Evolutionary conservation across 2,329 filamentous ascomycete genomes (phyloP), one percentile per base, ranked within the genome.

Genomic region (Xylariales sp.): DNA sequence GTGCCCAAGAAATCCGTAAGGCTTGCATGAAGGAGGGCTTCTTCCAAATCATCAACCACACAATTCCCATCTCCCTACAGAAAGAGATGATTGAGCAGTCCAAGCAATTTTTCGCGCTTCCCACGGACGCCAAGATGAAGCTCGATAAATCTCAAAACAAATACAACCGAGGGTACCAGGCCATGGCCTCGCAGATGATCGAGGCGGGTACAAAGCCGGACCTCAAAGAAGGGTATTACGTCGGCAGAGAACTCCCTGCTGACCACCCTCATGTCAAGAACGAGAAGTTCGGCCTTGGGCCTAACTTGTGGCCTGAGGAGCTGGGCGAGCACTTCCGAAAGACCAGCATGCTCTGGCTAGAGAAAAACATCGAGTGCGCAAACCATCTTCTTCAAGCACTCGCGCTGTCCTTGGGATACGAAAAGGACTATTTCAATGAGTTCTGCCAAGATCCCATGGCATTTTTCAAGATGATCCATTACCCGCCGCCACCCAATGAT

Each of bases 111-210:
- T 37, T 37, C 15, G 24, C 14, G 7, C 34, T 37, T 16, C 34
- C 34, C 5, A 8, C 20, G 8, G 34, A 37, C 5, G 24, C 18
- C 6, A 37, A 37, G 33, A 28, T 34, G 32, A 34, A 34, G 32
- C 32, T 34, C 13, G 32, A 34, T 21, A 34, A 34, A 16, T 10
- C 32, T 5, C 7, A 29, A 18, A n/a, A 19, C 28, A 17, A 25
- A 25, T 39, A 33, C 37, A 32, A 39, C 23, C 37, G 37, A 4
- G 37, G 37, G n/a, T 39, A 39, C 20, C 19, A 39, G 19, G 19
- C n/a, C 18, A 27, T 39, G 19, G 7, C n/a, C 6, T 19, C 18
- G 5, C 37, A 33, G 5, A 39, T 25, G 29, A 25, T 39, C 12
- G 37, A 39, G 29, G 21, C 19, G 14, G 14, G 25, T 16, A 33